phyloP scores from a whole-genome alignment of 768 basidiomycete species.

The Agrocybe pediades region DNA sequence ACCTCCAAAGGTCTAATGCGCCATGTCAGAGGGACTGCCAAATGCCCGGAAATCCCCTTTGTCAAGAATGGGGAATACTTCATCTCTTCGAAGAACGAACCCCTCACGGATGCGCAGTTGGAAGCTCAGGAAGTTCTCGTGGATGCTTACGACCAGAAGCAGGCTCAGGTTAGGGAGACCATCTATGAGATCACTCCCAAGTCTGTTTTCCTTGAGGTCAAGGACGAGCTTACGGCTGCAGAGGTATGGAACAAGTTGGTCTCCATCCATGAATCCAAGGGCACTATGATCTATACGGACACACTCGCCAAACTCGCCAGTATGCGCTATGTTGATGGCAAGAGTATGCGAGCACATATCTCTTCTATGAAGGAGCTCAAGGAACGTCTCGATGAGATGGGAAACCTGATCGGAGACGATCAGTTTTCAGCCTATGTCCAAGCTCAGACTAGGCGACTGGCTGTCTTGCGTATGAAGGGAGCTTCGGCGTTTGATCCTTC shows the following conservation, averaged over 20 bases:
- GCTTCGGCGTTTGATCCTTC: no score
- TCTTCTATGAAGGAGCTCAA: constrained; percentile 27
- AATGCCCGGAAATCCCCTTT: constrained; percentile 15
- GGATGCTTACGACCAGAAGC: constrained; percentile 24
- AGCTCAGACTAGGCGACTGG: no score
- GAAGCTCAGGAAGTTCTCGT: constrained; percentile 21
- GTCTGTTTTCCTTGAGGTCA: constrained; percentile 24
- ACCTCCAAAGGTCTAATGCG: constrained; percentile 24
- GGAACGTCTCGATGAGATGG: constrained; percentile 22
- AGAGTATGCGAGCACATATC: constrained; percentile 19
- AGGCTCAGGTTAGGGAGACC: constrained; percentile 23
- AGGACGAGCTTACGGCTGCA: constrained; percentile 17
- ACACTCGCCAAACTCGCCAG: constrained; percentile 21
- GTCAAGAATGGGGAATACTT: constrained; percentile 16
- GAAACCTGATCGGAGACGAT: constrained; percentile 4
- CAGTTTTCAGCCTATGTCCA: constrained; percentile 16
- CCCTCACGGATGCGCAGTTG: neutral
- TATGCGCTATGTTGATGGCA: constrained; percentile 16
- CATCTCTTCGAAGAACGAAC: neutral
- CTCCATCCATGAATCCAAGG: constrained; percentile 22
- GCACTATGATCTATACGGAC: constrained; percentile 17
- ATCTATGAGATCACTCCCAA: constrained; percentile 25
- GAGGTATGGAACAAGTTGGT: constrained; percentile 23
- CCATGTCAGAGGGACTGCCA: constrained; percentile 24
- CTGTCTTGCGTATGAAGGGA: no score